Base-by-base conservation (phyloP, 2,329 filamentous ascomycete genomes). In the Fonsecaea monophora region DNA sequence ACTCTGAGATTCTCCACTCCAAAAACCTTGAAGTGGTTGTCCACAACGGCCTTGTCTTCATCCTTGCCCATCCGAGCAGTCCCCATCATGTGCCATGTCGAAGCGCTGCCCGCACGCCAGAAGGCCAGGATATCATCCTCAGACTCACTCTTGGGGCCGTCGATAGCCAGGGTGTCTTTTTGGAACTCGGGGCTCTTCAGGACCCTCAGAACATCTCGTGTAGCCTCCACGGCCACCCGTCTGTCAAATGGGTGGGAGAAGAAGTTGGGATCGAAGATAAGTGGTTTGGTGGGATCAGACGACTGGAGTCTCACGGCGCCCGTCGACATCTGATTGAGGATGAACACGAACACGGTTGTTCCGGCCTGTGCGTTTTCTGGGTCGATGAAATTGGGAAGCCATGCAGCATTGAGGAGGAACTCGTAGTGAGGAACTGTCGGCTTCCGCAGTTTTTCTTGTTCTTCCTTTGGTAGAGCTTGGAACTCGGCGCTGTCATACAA, bases 341-440 rank as follows among this genome's bases (percentile, higher is more conserved):
- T 68, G 68, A 86, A 85, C 0, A 83, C 78, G 0, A 84, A 84
- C 76, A 79, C 79, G 15, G 81, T 77, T 4, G 75, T 69, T 42
- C 74, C 71, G 3, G 73, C 42, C 6, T 71, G 66, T 4, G 74
- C 61, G 13, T 69, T 71, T n/a, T 55, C 57, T 4, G 73, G 69
- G 56, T 74, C 67, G 37, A 71, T 38, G 34, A 73, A 73, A 34
- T 68, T 59, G 7, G 72, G 64, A 12, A 70, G 25, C 35, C 59
- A 60, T n/a, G 61, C 48, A 9, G 21, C 67, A 37, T 69, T 68
- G 15, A 71, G 42, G 8, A 83, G 63, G 15, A 89, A 74, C 70
- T 90, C 87, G 69, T 82, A 88, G 56, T 85, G 81, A 0, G 88
- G 87, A 1, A 89, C 80, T 0, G 83, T 86, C 13, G 81, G 78